A percentile compares a stretch with the other conserved stretches of the same genome.
Evolutionary conservation across 176 grass and related monocot species (phyloP).

Genomic region (Oryza brachyantha): DNA sequence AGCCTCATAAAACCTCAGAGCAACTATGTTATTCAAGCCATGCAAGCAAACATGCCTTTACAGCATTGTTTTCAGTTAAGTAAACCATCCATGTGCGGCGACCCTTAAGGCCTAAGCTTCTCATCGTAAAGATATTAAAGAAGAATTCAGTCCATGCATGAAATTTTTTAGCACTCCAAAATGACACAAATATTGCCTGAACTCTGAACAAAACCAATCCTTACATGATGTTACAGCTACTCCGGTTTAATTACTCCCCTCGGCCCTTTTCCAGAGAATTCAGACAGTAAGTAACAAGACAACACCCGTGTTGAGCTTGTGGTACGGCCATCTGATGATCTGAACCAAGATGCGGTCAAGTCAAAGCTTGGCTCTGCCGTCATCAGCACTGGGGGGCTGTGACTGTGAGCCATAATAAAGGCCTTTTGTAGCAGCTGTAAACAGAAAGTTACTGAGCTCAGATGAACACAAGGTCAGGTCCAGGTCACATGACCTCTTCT

Average conservation of each 20-base stretch:
- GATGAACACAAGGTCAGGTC: not conserved
- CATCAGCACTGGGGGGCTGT: not conserved
- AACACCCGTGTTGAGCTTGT: not conserved
- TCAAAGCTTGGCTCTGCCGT: not conserved
- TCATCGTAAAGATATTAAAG: not conserved
- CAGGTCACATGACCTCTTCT: not conserved
- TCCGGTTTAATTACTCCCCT: not conserved
- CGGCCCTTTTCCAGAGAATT: not conserved
- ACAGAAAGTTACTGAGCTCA: not conserved
- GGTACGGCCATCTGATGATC: not conserved
- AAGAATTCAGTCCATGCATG: not conserved
- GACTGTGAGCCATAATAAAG: not conserved
- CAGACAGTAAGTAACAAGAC: not conserved
- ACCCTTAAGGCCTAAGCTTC: not conserved
- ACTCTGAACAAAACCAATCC: not conserved
- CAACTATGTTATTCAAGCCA: not conserved
- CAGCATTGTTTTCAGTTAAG: not conserved
- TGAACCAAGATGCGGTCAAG: conserved; percentile 3
- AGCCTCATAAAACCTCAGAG: not conserved
- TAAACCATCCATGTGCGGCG: not conserved
- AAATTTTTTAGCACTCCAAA: too few relatives aligned
- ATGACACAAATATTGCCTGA: too few relatives aligned
- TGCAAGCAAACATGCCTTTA: not conserved
- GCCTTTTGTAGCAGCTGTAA: conserved; percentile 16
- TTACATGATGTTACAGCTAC: not conserved